Base-by-base conservation (phyloP, 345 rosid species). In the Aquilaria sinensis region DNA sequence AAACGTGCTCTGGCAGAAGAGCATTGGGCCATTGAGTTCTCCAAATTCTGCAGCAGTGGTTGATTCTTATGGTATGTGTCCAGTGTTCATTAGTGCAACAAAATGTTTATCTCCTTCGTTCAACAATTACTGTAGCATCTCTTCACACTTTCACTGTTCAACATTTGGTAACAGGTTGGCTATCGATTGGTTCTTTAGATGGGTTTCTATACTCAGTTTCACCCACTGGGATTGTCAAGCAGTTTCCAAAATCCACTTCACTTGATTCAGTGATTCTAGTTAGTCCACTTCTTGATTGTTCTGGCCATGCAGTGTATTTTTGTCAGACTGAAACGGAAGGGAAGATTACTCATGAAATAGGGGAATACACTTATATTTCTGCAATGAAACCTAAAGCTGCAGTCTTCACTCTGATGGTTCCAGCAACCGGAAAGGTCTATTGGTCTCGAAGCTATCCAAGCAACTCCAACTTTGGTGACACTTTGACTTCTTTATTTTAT, bases 381-480 rank as follows among this genome's bases (percentile, higher is more conserved):
- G 78, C 96, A 48, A 75, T 78, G 83, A 82, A 72, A 67, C 89
- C 97, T 5, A 72, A 49, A 69, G 77, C 77, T 1, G 82, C 62
- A 0, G 81, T 80, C 62, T 83, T 90, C 74, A 76, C 82, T 37
- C 71, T 90, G 75, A 56, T 86, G 72, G 89, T 68, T 75, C 97
- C 95, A 32, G 80, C 84, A 64, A 90, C 90, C 1, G 81, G 92
- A 10, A 75, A 82, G 31, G 34, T 79, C 59, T 66, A 80, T 60
- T 90, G 98, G 97, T 90, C 96, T n/a, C 85, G 82, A 66, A 79
- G 72, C 65, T 80, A 86, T 75, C 81, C 96, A 1, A 96, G 98
- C 88, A 78, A 67, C 10, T 52, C 10, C 11, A 9, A 6, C 51
- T 31, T 45, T 62, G 14, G 12, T 10, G 33, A 31, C 3, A 45